Base-by-base conservation (phyloP, 1,284 basidiomycete species). In the Phlebopus sp. region DNA sequence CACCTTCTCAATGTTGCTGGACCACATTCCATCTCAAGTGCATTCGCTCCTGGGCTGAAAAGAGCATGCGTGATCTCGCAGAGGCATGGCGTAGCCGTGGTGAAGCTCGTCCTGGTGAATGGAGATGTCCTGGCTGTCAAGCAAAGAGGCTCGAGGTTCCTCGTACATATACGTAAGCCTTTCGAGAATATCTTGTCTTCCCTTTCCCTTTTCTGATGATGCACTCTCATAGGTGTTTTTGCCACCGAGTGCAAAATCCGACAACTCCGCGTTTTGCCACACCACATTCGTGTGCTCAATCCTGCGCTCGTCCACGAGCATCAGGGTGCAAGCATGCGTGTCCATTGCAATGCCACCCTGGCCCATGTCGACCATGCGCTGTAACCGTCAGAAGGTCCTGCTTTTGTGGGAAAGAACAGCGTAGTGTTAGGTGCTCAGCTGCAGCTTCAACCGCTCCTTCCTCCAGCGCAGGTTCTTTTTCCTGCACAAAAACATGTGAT, bases 101-200 rank as follows among this genome's bases (percentile, higher is more conserved):
- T 1, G 87, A 92, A 52, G 71, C 73, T 25, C 73, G 73, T 42
- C 73, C 74, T 25, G 84, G 84, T 1, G 86, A 91, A 59, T 94
- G 92, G 92, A 74, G 85, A 47, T 95, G 92, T 66, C 92, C 92
- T 0, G 91, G 90, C 0, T 95, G 92, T 69, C 92, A 92, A 60
- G 81, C 81, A 3, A 85, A 83, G 52, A 73, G 92, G 21, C 73
- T 76, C 37, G 66, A 69, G 4, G 77, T 87, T 2, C 87, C 90
- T 0, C 74, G 72, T 3, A 76, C 75, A 3, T 96, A 95, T 64
- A 77, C 78, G 81, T 90, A 52, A 47, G 74, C 37, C 25, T 8
- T 29, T 29, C 27, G 10, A 8, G 9, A 29, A 14, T 10, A 44
- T 32, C 4, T 37, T 4, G 17, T 14, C 40, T 10, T 45, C 25